Base-by-base conservation (phyloP, 345 rosid species). In the Rhodomyrtus tomentosa region DNA sequence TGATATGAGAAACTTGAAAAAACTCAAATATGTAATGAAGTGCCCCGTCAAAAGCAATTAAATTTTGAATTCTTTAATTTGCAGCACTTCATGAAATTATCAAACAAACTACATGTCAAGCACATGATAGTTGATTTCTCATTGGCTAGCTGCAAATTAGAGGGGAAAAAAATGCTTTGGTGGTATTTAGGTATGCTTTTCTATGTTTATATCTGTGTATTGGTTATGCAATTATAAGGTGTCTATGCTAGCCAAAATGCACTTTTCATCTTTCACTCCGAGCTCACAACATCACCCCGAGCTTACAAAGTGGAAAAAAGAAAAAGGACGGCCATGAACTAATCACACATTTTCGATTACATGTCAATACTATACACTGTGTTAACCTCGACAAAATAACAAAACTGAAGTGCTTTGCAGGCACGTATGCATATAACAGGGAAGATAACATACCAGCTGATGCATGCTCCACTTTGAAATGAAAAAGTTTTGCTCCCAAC, bases 381-480 rank as follows among this genome's bases (percentile, higher is more conserved):
- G 45, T 36, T 32, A 36, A 50, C 40, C 52, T 50, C 10, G 22
- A 38, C 32, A 81, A 27, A 50, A 81, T 10, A 14, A 68, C 29
- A 72, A 27, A 42, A n/a, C 56, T 48, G 36, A 42, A 55, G 40
- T 15, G 48, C 48, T 40, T 27, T 84, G n/a, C 32, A 73, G 55
- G 81, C 55, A 55, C 14, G 21, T 10, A 82, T 82, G 21, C 49
- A 52, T 86, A 87, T 52, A 72, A 84, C 73, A 16, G 68, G 74
- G 79, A 58, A 81, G 48, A 51, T 15, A 50, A 74, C 90, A 52
- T 90, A 95, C 99, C 97, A 96, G 88, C 86, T 94, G 99, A 91
- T 96, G 99, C 99, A 96, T 95, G 92, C 97, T 96, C 98, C 99
- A 96, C 83, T 95, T 96, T 50, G 99, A 96, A 88, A 96, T 93